Evolutionary conservation across 1,284 basidiomycete genomes (phyloP).

Genomic region (Cyathus olla): DNA sequence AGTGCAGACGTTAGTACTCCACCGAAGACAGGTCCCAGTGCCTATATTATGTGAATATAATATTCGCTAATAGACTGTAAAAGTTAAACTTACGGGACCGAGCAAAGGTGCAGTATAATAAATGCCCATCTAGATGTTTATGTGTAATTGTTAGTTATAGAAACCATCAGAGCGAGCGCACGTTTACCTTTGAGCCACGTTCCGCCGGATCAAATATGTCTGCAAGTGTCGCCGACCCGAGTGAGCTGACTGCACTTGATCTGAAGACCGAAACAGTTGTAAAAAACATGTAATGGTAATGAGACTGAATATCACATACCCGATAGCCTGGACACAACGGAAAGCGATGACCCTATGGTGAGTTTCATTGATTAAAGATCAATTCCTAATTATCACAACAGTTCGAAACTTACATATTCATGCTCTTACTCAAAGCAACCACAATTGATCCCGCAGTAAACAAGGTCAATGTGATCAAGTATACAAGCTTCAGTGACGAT

Average conservation of each 20-base stretch:
- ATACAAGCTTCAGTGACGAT: conserved; percentile 61
- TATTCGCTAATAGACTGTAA: too few species aligned
- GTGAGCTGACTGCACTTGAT: conserved; percentile 80
- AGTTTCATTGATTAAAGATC: neutral
- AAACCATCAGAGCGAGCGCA: conserved; percentile 11
- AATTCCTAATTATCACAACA: neutral
- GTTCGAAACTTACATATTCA: conserved; percentile 52
- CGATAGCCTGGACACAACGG: conserved; percentile 75
- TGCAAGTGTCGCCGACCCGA: conserved; percentile 86
- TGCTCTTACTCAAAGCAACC: conserved; percentile 69
- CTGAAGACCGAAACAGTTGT: conserved; percentile 46
- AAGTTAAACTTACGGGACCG: conserved; percentile 36
- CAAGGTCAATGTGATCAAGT: conserved; percentile 69
- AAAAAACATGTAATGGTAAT: too few species aligned
- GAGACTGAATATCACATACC: conserved; percentile 46
- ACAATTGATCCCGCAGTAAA: conserved; percentile 75
- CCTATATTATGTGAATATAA: conserved; percentile 19
- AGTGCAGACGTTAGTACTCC: conserved; percentile 78
- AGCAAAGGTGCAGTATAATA: conserved; percentile 76
- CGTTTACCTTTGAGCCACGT: conserved; percentile 71
- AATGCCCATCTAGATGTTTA: conserved; percentile 67
- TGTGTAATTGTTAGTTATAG: neutral
- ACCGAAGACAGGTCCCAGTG: conserved; percentile 79
- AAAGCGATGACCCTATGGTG: conserved; percentile 72
- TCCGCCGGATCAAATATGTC: conserved; percentile 87